A percentile compares a stretch with the other conserved stretches of the same genome.
Evolutionary conservation across 768 basidiomycete genomes (phyloP).

Genomic region (Kwoniella newhampshirensis): DNA sequence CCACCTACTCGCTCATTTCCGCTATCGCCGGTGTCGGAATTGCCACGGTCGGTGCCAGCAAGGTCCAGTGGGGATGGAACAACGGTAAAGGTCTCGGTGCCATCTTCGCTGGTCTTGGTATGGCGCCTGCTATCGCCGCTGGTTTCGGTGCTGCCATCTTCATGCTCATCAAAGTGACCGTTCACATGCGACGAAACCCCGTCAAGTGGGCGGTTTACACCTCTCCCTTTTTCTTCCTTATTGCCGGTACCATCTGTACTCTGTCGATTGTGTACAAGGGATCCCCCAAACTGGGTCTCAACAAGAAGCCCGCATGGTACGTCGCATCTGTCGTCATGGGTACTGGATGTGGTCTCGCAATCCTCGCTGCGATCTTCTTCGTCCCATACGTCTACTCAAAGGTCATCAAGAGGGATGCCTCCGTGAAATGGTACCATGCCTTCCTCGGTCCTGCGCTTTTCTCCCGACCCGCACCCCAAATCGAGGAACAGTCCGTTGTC

Average conservation of each 20-base stretch:
- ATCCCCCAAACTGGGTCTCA: slow-evolving; percentile 53
- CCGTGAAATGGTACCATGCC: slow-evolving; percentile 55
- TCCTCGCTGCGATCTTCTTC: slow-evolving; percentile 55
- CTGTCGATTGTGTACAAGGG: slow-evolving; percentile 56
- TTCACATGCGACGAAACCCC: slow-evolving; percentile 51
- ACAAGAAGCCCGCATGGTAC: slow-evolving; percentile 41
- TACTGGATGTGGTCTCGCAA: slow-evolving; percentile 50
- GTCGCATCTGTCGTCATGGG: slow-evolving; percentile 53
- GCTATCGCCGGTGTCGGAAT: slow-evolving; percentile 57
- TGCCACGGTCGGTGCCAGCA: slow-evolving; percentile 52
- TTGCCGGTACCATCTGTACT: slow-evolving; percentile 52
- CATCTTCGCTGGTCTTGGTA: slow-evolving; percentile 53
- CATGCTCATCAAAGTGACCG: slow-evolving; percentile 51
- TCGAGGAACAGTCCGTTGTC: slow-evolving; percentile 35
- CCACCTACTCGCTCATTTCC: slow-evolving; percentile 57
- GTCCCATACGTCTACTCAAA: slow-evolving; percentile 55
- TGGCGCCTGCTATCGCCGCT: slow-evolving; percentile 52
- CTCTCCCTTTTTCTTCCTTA: slow-evolving; percentile 50
- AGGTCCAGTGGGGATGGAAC: slow-evolving; percentile 58
- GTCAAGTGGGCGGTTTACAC: slow-evolving; percentile 47
- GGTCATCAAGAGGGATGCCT: slow-evolving; percentile 55
- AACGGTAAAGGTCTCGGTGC: slow-evolving; percentile 54
- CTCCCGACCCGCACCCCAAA: slow-evolving; percentile 50
- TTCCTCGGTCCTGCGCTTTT: slow-evolving; percentile 55
- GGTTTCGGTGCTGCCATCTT: slow-evolving; percentile 53